These are phyloP conservation scores for Irpex sp. DNA, from an alignment of 1,284 basidiomycete genomes.

Conservation along the genomic window DNA sequence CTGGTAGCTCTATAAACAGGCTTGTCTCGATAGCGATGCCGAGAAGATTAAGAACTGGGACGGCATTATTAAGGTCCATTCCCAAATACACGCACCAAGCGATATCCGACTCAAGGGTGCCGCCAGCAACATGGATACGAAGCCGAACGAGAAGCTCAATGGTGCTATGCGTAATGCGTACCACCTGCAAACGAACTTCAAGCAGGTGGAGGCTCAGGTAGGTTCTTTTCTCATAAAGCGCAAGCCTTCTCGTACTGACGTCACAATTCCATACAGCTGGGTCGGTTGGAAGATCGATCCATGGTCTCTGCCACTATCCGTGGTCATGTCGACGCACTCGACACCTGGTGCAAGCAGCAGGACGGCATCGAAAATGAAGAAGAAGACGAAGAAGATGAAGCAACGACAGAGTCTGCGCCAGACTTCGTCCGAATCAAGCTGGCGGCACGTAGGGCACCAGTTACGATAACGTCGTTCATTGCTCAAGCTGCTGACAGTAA, in stretches of 20 bases:
- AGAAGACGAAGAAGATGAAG: background rate
- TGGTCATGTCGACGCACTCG: conserved; percentile 13
- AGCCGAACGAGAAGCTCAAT: conserved; percentile 33
- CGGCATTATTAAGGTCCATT: conserved; percentile 28
- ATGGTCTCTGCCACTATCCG: conserved; percentile 14
- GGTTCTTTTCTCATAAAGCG: background rate
- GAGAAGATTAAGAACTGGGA: conserved; percentile 33
- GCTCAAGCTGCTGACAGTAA: too few relatives aligned
- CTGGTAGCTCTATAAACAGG: background rate
- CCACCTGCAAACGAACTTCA: conserved; percentile 36
- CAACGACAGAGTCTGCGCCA: background rate
- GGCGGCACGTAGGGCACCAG: background rate
- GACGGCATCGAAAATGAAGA: background rate
- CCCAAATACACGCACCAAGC: conserved; percentile 25
- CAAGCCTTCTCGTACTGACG: background rate
- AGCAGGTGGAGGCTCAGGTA: conserved; percentile 33
- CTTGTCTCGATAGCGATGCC: background rate
- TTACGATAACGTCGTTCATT: background rate
- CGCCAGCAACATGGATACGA: conserved; percentile 26
- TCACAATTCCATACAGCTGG: conserved; percentile 19
- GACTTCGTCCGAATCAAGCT: conserved; percentile 2
- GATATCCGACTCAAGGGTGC: conserved; percentile 32
- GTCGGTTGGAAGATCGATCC: conserved; percentile 18
- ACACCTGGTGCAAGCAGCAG: background rate
- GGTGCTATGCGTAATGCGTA: conserved; percentile 32